Conservation (phyloP, 352 stramenopile species). For the Phytophthora podocarpi region DNA sequence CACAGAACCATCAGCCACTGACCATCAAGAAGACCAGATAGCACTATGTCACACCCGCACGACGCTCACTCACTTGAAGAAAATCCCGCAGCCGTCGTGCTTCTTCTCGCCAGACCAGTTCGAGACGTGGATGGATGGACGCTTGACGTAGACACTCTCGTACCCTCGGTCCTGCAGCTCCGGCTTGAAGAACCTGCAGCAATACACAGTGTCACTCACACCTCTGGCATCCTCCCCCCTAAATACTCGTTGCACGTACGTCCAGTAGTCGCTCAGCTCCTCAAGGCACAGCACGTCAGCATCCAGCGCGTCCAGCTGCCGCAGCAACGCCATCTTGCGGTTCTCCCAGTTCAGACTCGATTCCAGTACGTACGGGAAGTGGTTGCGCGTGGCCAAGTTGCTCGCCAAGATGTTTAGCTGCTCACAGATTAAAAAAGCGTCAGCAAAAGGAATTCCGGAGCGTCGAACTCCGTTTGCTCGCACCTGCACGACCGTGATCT, state of each 20-base stretch:
- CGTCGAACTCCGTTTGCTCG: background rate
- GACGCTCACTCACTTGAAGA: conserved; percentile 68
- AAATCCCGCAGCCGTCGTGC: conserved; percentile 87
- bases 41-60: background rate
- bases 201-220: conserved; percentile 10
- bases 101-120: conserved; percentile 91
- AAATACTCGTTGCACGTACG: conserved; percentile 45
- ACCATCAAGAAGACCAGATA: background rate
- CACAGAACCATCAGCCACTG: background rate
- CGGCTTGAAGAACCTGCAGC: conserved; percentile 77
- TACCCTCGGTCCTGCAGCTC: conserved; percentile 77
- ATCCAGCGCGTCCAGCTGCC: conserved; percentile 75
- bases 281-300: conserved; percentile 86
- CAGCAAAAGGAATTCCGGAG: background rate
- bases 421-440: conserved; percentile 6
- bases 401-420: conserved; percentile 88
- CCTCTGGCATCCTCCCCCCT: background rate
- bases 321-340: conserved; percentile 76
- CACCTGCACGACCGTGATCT: conserved; percentile 82
- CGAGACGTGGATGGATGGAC: conserved; percentile 82
- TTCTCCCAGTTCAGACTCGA: conserved; percentile 84
- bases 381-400: conserved; percentile 83
- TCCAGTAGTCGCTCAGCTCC: conserved; percentile 90
- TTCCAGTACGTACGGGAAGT: conserved; percentile 89
- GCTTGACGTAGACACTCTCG: conserved; percentile 87